phyloP scores from a whole-genome alignment of 2,329 filamentous ascomycete genomes.

The Colletotrichum sp. region DNA sequence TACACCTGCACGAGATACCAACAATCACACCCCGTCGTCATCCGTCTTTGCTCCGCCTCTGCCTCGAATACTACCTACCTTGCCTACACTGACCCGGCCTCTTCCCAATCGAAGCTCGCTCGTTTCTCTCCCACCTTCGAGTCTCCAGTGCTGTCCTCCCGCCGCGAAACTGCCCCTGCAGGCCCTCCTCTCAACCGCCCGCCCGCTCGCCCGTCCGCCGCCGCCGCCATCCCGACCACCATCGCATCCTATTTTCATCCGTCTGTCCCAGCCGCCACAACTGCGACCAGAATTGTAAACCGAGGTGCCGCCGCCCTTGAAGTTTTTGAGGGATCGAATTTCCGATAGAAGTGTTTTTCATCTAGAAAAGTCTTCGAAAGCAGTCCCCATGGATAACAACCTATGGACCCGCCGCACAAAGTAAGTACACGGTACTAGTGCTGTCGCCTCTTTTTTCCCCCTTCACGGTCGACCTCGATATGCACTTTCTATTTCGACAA shows the following conservation, averaged over 20 bases:
- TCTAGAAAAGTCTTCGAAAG: conserved; percentile 24
- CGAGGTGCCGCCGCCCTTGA: conserved; percentile 18
- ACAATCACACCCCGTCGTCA: background rate
- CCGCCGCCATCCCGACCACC: conserved; percentile 14
- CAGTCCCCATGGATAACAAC: conserved; percentile 63
- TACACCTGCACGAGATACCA: conserved; percentile 5
- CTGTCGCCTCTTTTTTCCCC: background rate
- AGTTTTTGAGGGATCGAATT: conserved; percentile 11
- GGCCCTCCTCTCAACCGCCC: conserved; percentile 11
- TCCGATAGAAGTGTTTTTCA: conserved; percentile 1
- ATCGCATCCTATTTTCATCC: conserved; percentile 3
- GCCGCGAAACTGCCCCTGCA: conserved; percentile 11
- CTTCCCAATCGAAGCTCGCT: background rate
- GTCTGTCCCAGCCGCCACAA: conserved; percentile 21
- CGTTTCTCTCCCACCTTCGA: background rate
- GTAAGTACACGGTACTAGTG: conserved; percentile 52
- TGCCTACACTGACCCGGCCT: background rate
- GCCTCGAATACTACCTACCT: background rate
- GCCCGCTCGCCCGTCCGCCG: background rate
- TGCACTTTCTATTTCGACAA: background rate
- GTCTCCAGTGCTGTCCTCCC: background rate
- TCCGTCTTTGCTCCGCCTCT: background rate
- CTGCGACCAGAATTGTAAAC: conserved; percentile 11
- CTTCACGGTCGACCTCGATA: background rate
- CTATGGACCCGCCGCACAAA: conserved; percentile 85